Evolutionary conservation across 768 basidiomycete genomes (phyloP).

Genomic region (Floccularia luteovirens): DNA sequence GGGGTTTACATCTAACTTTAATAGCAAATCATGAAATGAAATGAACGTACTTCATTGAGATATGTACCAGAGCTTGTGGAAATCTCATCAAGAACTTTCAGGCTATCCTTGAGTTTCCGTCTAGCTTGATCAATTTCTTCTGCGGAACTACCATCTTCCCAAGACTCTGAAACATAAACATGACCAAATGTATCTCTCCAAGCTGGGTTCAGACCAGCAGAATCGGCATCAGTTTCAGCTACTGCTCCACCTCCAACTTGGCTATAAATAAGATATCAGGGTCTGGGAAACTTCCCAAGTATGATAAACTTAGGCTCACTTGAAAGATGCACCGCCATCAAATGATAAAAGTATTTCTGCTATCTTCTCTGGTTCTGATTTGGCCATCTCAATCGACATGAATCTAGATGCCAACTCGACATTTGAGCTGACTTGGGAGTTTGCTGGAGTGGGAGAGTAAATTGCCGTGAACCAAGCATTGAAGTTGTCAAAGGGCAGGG

Average conservation of each 20-base stretch:
- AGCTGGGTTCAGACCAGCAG: conserved; percentile 36
- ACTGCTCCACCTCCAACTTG: conserved; percentile 38
- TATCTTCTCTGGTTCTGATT: conserved; percentile 14
- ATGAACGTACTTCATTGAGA: conserved; percentile 36
- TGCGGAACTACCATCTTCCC: conserved; percentile 18
- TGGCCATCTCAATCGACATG: conserved; percentile 18
- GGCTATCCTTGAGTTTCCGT: conserved; percentile 10
- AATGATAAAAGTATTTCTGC: conserved; percentile 16
- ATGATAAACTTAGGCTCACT: too few relatives aligned
- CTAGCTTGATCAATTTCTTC: conserved; percentile 12
- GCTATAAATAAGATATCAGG: conserved; percentile 13
- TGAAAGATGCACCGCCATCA: conserved; percentile 10
- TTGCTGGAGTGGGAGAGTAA: neutral
- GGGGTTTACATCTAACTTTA: neutral
- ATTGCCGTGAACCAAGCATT: conserved; percentile 12
- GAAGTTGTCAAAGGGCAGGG: conserved; percentile 15
- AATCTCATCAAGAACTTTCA: conserved; percentile 16
- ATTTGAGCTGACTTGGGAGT: conserved; percentile 13
- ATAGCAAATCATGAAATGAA: neutral
- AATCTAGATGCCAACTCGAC: conserved; percentile 24
- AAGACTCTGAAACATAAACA: conserved; percentile 12
- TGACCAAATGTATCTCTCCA: conserved; percentile 36
- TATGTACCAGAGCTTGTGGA: conserved; percentile 33
- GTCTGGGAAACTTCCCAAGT: too few relatives aligned
- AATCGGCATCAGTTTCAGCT: conserved; percentile 22